These are phyloP conservation scores for Cordyceps tenuipes DNA, from an alignment of 2,329 filamentous ascomycete species.

Conservation along the genomic window DNA sequence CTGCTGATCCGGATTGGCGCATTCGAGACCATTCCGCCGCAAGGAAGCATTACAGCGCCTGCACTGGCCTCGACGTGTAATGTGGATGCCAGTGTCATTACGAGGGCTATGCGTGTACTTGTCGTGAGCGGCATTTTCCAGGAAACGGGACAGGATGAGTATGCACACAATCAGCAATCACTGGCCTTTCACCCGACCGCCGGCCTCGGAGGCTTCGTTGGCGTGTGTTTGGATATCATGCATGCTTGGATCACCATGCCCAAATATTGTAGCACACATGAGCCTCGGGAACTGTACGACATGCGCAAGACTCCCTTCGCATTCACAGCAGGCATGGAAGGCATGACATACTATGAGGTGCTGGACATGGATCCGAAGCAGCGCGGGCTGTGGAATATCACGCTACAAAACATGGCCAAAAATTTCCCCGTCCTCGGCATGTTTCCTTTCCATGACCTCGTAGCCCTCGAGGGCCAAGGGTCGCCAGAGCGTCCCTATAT, in stretches of 20 bases:
- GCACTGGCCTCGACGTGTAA: conserved; percentile 16
- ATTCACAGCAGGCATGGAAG: conserved; percentile 24
- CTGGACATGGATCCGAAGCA: conserved; percentile 22
- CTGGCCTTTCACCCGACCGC: conserved; percentile 19
- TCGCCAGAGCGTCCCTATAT: conserved; percentile 21
- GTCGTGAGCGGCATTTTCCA: conserved; percentile 23
- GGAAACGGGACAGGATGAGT: conserved; percentile 22
- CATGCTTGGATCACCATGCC: conserved; percentile 18
- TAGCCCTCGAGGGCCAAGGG: conserved; percentile 18
- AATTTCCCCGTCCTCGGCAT: conserved; percentile 27
- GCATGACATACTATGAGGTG: conserved; percentile 28
- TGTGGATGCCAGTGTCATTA: conserved; percentile 23
- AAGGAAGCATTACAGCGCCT: conserved; percentile 10
- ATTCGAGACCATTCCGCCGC: conserved; percentile 14
- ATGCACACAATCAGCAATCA: conserved; percentile 26
- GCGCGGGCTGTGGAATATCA: conserved; percentile 26
- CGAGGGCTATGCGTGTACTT: conserved; percentile 23
- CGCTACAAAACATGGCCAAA: conserved; percentile 22
- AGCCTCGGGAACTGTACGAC: conserved; percentile 24
- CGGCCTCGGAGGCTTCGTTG: conserved; percentile 23
- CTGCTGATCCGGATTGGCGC: conserved; percentile 15
- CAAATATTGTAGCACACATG: conserved; percentile 24
- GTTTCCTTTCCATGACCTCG: conserved; percentile 26
- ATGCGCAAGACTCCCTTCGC: conserved; percentile 25
- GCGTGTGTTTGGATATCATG: conserved; percentile 25